These are phyloP conservation scores for Vinca minor DNA, from an alignment of 257 asterid genomes.

Conservation along the genomic window DNA sequence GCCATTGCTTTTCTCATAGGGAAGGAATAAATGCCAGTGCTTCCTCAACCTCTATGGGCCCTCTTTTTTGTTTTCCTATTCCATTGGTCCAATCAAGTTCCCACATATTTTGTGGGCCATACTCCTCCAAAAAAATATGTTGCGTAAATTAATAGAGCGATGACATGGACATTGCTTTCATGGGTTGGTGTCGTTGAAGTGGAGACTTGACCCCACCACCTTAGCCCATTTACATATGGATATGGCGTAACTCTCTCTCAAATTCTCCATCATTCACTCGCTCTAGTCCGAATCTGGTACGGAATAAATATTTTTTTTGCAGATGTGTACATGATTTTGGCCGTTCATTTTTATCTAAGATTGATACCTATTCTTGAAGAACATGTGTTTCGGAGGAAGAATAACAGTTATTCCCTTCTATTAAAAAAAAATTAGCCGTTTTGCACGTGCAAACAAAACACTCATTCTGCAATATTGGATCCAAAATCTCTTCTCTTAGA, in stretches of 20 bases:
- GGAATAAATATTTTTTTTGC: no score
- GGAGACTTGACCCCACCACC: constrained; percentile 56
- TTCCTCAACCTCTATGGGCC: constrained; percentile 21
- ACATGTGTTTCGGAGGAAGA: no score
- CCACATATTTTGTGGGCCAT: constrained; percentile 33
- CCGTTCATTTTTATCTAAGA: no score
- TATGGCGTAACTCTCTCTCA: constrained; percentile 11
- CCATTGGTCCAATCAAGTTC: constrained; percentile 16
- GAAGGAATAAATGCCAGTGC: constrained; percentile 43
- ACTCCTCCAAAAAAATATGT: constrained; percentile 30
- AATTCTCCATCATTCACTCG: not conserved
- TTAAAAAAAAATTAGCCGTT: no score
- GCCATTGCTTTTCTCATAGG: constrained; percentile 48
- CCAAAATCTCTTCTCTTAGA: no score
- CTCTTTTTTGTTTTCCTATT: not conserved
- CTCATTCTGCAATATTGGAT: no score
- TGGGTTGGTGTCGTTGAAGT: constrained; percentile 63
- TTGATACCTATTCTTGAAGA: no score
- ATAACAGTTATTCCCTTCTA: no score
- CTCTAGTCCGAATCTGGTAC: no score
- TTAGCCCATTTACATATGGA: constrained; percentile 41
- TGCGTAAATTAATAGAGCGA: constrained; percentile 42
- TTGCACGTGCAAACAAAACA: no score
- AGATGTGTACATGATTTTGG: no score
- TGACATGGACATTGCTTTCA: constrained; percentile 50